phyloP scores from a whole-genome alignment of 2,329 filamentous ascomycete genomes.

The Venturiaceae sp. region DNA sequence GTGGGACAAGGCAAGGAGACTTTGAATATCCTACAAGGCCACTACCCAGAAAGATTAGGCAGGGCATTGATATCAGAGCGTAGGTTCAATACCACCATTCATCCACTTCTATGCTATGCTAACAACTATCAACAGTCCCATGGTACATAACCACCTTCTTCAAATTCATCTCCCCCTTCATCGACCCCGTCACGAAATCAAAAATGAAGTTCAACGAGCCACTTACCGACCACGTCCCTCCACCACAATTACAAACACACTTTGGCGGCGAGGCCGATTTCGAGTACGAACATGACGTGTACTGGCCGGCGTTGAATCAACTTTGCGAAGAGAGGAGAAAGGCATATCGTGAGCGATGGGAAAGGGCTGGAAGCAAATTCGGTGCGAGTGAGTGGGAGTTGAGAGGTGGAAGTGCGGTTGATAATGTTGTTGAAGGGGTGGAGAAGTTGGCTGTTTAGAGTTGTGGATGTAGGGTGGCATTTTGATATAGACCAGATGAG shows the following conservation, averaged over 20 bases:
- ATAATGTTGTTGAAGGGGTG: neutral
- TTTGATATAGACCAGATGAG: neutral
- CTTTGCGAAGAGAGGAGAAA: slow-evolving; percentile 58
- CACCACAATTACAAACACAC: slow-evolving; percentile 70
- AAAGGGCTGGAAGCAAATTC: slow-evolving; percentile 65
- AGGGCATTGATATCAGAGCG: slow-evolving; percentile 82
- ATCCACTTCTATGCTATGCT: slow-evolving; percentile 6
- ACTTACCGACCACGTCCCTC: slow-evolving; percentile 69
- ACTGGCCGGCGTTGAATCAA: slow-evolving; percentile 79
- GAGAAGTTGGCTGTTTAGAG: neutral
- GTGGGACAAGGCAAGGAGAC: slow-evolving; percentile 71
- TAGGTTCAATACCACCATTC: slow-evolving; percentile 32
- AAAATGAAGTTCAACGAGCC: slow-evolving; percentile 99
- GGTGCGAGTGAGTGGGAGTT: slow-evolving; percentile 85
- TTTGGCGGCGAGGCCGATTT: slow-evolving; percentile 77
- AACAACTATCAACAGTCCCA: slow-evolving; percentile 51
- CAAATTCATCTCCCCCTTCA: slow-evolving; percentile 91
- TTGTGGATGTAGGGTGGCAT: neutral
- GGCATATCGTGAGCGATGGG: slow-evolving; percentile 61
- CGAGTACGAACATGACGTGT: slow-evolving; percentile 77
- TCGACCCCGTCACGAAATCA: slow-evolving; percentile 84
- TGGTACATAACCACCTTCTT: slow-evolving; percentile 92
- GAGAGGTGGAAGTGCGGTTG: slow-evolving; percentile 46
- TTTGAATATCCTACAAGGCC: slow-evolving; percentile 84
- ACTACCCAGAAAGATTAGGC: slow-evolving; percentile 89